phyloP scores from a whole-genome alignment of 768 basidiomycete genomes.

The Astraeus odoratus region DNA sequence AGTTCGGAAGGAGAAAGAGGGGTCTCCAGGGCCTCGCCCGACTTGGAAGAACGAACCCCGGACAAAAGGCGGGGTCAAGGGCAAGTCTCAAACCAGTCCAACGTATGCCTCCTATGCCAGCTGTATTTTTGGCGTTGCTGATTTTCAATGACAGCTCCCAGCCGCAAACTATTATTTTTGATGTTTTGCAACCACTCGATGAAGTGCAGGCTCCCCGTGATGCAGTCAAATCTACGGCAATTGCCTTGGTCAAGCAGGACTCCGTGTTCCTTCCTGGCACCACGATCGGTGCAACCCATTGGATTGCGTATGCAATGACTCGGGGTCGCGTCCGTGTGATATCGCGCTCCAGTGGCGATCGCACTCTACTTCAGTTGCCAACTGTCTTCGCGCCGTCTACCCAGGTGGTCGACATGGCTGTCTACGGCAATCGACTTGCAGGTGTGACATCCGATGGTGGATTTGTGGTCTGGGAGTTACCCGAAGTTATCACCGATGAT shows the following conservation, averaged over 20 bases:
- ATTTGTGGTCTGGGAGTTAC: slow-evolving; percentile 84
- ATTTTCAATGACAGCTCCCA: slow-evolving; percentile 42
- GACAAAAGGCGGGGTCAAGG: slow-evolving; percentile 32
- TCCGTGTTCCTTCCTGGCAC: slow-evolving; percentile 78
- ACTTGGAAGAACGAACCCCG: slow-evolving; percentile 30
- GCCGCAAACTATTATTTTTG: slow-evolving; percentile 64
- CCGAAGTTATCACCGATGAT: slow-evolving; percentile 78
- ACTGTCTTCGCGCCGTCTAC: slow-evolving; percentile 51
- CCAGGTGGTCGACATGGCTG: slow-evolving; percentile 81
- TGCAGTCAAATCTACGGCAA: slow-evolving; percentile 81
- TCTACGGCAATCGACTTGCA: slow-evolving; percentile 73
- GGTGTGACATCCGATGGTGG: slow-evolving; percentile 86
- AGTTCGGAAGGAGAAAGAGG: slow-evolving; percentile 57
- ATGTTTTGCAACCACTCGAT: slow-evolving; percentile 65
- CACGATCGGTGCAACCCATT: slow-evolving; percentile 85
- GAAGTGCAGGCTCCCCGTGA: slow-evolving; percentile 73
- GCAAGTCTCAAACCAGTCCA: slow-evolving; percentile 50
- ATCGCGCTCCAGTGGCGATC: slow-evolving; percentile 81
- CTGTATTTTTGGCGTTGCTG: background rate
- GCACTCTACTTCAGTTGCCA: slow-evolving; percentile 76
- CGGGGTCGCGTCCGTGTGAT: slow-evolving; percentile 87
- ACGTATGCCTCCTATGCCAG: slow-evolving; percentile 35
- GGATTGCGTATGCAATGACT: slow-evolving; percentile 92
- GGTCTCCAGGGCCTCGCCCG: slow-evolving; percentile 58
- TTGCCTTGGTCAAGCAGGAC: slow-evolving; percentile 83